A percentile compares a stretch with the other conserved stretches of the same genome.
Evolutionary conservation across 768 basidiomycete species (phyloP).

Genomic region (Calocybe cyanea): DNA sequence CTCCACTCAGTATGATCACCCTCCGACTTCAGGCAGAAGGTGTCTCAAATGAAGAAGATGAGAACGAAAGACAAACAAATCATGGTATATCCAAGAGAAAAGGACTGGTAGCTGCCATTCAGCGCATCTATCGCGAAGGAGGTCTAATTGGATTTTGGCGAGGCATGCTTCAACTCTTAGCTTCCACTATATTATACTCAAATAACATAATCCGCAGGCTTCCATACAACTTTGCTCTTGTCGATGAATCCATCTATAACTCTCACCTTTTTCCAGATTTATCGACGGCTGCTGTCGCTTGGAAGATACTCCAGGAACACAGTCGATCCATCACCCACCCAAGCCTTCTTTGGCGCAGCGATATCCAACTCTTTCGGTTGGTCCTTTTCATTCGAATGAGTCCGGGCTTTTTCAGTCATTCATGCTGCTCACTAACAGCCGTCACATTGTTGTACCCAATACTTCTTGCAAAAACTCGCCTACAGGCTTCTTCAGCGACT

Average conservation of each 20-base stretch:
- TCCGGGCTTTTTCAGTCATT: background rate
- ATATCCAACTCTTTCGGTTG: conserved; percentile 48
- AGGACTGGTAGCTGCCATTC: conserved; percentile 29
- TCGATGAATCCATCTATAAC: conserved; percentile 59
- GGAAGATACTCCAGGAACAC: conserved; percentile 14
- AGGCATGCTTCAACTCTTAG: conserved; percentile 27
- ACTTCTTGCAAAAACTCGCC: conserved; percentile 56
- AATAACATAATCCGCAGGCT: conserved; percentile 31
- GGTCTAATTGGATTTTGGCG: conserved; percentile 56
- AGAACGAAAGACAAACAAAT: conserved; percentile 12
- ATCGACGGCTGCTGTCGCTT: conserved; percentile 35
- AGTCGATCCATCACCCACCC: conserved; percentile 32
- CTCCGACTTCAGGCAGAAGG: conserved; percentile 47
- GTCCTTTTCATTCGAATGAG: background rate
- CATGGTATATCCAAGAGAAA: conserved; percentile 10
- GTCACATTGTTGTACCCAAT: conserved; percentile 50
- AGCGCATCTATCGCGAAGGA: conserved; percentile 41
- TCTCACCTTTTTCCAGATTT: conserved; percentile 48
- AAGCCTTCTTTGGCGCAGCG: conserved; percentile 56
- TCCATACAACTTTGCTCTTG: conserved; percentile 44
- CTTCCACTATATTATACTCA: background rate
- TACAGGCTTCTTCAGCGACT: conserved; percentile 40
- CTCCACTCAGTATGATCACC: conserved; percentile 54
- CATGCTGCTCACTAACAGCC: conserved; percentile 22
- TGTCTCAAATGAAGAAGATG: conserved; percentile 25